Conservation (phyloP, 2,329 filamentous ascomycete species). For the Pseudogymnoascus sp. region DNA sequence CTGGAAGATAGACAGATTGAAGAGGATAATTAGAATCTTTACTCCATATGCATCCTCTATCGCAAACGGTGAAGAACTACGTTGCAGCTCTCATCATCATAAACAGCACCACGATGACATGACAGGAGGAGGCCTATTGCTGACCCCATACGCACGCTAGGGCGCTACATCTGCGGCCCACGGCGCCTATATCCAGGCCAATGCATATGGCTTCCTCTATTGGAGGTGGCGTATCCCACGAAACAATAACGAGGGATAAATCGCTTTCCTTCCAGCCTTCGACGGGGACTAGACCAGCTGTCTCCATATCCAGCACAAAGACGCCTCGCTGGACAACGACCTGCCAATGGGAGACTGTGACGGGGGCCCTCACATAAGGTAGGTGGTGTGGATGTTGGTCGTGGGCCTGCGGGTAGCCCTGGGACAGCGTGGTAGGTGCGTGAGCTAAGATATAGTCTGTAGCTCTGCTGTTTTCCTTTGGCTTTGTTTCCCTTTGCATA, state of each 20-base stretch:
- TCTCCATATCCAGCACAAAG: background rate
- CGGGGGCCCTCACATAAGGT: background rate
- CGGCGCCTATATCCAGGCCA: constrained; percentile 1
- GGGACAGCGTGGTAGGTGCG: constrained; percentile 4
- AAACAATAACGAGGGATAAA: background rate
- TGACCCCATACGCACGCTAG: background rate
- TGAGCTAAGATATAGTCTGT: constrained; percentile 4
- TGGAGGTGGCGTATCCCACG: background rate
- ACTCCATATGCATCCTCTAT: background rate
- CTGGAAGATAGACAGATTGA: background rate
- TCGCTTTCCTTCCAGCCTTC: background rate
- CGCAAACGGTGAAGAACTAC: background rate
- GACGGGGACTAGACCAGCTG: constrained; percentile 2
- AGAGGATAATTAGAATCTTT: background rate
- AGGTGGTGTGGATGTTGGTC: constrained; percentile 4
- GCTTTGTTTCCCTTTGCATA: constrained; percentile 4
- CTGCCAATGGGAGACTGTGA: constrained; percentile 5
- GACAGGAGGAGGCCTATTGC: background rate
- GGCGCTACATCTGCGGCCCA: constrained; percentile 10
- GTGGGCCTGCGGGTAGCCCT: constrained; percentile 1
- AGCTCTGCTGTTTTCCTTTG: constrained; percentile 10
- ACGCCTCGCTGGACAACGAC: background rate
- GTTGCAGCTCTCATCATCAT: background rate
- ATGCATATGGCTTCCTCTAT: background rate
- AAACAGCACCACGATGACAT: background rate